A percentile compares a stretch with the other conserved stretches of the same genome.
Conservation (phyloP, 176 grass and related monocot genomes). For the Lolium multiflorum region DNA sequence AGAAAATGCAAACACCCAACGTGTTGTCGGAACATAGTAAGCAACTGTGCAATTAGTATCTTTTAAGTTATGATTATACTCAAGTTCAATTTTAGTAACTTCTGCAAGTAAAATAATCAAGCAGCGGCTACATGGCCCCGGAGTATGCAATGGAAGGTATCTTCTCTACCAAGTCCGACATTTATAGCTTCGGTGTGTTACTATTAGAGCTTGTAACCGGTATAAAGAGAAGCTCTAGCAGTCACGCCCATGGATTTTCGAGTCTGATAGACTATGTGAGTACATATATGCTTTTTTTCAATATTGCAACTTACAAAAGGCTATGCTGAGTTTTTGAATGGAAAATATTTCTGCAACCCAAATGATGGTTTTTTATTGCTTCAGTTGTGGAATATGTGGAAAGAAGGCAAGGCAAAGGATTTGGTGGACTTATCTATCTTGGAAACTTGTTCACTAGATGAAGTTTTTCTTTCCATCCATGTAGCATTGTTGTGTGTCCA, state of each 20-base stretch:
- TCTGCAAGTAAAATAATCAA: not conserved
- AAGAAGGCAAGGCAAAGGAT: too few relatives aligned
- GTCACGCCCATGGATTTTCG: slow-evolving; percentile 20
- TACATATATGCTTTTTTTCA: too few relatives aligned
- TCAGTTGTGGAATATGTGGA: too few relatives aligned
- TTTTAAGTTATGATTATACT: not conserved
- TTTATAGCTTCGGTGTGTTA: slow-evolving; percentile 63
- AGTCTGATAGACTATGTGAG: slow-evolving; percentile 28
- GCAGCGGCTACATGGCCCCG: slow-evolving; percentile 63
- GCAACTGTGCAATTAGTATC: not conserved
- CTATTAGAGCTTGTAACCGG: slow-evolving; percentile 54
- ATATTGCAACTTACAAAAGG: too few relatives aligned
- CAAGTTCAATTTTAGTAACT: not conserved
- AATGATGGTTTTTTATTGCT: too few relatives aligned
- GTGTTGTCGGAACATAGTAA: slow-evolving; percentile 66
- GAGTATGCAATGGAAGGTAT: slow-evolving; percentile 68
- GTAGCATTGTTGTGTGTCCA: too few relatives aligned
- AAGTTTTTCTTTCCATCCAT: too few relatives aligned
- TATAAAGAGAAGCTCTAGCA: slow-evolving; percentile 40
- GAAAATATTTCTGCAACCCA: too few relatives aligned
- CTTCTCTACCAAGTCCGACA: slow-evolving; percentile 60
- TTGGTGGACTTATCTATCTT: too few relatives aligned
- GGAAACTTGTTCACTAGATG: too few relatives aligned
- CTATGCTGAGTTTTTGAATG: too few relatives aligned
- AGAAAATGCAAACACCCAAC: slow-evolving; percentile 43